phyloP scores from a whole-genome alignment of 2,329 filamentous ascomycete genomes.

The Reticulascus tulasneorum region DNA sequence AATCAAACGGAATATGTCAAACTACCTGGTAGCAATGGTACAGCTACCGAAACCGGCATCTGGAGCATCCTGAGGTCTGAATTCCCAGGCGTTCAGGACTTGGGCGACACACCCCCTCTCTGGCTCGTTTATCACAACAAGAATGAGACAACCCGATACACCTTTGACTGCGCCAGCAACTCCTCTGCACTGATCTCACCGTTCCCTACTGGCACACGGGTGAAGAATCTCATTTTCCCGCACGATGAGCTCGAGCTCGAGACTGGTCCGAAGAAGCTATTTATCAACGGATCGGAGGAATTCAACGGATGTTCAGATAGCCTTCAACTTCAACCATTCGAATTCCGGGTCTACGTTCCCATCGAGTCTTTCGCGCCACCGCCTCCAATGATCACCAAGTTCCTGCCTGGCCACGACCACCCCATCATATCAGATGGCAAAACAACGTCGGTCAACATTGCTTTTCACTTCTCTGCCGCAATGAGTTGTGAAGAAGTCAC shows the following conservation, averaged over 20 bases:
- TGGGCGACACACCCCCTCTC: constrained; percentile 47
- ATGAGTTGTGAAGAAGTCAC: constrained; percentile 57
- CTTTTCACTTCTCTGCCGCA: constrained; percentile 53
- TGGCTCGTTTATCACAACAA: constrained; percentile 51
- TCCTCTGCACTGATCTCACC: constrained; percentile 51
- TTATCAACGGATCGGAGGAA: constrained; percentile 41
- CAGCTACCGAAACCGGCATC: constrained; percentile 52
- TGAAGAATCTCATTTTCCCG: constrained; percentile 61
- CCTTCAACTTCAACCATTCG: constrained; percentile 50
- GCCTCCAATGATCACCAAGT: constrained; percentile 55
- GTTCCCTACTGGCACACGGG: constrained; percentile 49
- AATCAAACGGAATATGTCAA: constrained; percentile 45
- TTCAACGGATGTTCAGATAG: constrained; percentile 52
- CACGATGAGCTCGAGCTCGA: constrained; percentile 52
- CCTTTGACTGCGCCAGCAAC: constrained; percentile 47
- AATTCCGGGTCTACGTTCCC: constrained; percentile 58
- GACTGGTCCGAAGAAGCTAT: constrained; percentile 38
- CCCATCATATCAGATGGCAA: constrained; percentile 42
- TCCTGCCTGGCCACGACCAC: constrained; percentile 57
- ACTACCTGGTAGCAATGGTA: constrained; percentile 47
- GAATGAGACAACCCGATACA: constrained; percentile 45
- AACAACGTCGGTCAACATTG: constrained; percentile 29
- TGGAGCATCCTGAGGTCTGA: constrained; percentile 55
- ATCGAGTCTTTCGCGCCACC: constrained; percentile 44
- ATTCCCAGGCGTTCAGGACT: constrained; percentile 26